Evolutionary conservation across 306 rosid genomes (phyloP), one percentile per base, ranked within the genome.

Genomic region (Gastrolobium bilobum): DNA sequence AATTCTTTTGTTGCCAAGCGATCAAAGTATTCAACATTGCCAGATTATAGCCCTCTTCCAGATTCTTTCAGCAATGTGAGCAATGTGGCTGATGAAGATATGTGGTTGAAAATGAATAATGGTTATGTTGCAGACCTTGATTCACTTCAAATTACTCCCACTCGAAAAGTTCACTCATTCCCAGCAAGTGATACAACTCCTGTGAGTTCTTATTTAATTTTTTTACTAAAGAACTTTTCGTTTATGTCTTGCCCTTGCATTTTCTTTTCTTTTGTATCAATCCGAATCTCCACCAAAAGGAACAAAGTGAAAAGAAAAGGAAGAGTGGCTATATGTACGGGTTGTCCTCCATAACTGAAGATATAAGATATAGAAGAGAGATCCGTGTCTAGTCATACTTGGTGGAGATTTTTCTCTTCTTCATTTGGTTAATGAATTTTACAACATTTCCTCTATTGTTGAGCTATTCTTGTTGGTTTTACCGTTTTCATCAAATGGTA

Each of bases 91-190:
- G 99, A 95, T 82, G 99, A 95, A 82, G 97, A 95, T 67, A 80
- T 86, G 48, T 95, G 99, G 99, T 46, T 93, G 84, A 93, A 95
- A 86, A 82, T 95, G 97, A 95, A 95, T 80, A 91, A 89, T 42
- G 99, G 97, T 62, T 93, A 64, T 64, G 78, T 90, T 59, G 96
- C 89, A 56, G 91, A 95, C 80, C 98, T 95, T 76, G 97, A 95
- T 79, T 88, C 89, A 26, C 91, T 91, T 89, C 92, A 95, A 85
- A 78, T 68, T 43, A 93, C 97, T 78, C 98, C 99, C 1, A 71
- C 88, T 20, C 87, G 89, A 78, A 86, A 86, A 82, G 85, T 86
- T 85, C 94, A 90, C 77, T 86, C 96, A 75, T 91, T 91, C 87
- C 96, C 89, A 1, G 50, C 86, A 62, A 85, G 76, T 73, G 94